phyloP scores from a whole-genome alignment of 2,329 filamentous ascomycete genomes.

The Chalaropsis thielavioides region DNA sequence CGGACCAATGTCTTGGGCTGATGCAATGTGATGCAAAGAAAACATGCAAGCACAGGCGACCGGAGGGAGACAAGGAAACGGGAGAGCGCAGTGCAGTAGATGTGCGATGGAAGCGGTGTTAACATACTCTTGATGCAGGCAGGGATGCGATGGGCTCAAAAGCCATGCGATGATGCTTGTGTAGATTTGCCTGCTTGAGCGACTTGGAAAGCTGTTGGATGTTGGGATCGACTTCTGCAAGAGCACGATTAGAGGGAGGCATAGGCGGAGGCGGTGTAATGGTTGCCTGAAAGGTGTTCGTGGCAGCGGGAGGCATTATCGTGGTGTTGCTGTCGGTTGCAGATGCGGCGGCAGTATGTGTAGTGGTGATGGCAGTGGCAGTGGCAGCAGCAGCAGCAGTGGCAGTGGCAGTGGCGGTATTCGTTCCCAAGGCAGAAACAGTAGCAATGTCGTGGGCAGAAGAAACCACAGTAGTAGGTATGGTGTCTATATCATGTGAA shows the following conservation, averaged over 20 bases:
- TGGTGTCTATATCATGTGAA: slow-evolving; percentile 8
- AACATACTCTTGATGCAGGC: slow-evolving; percentile 64
- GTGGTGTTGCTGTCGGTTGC: neutral
- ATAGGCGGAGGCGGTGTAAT: slow-evolving; percentile 13
- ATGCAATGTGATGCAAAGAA: neutral
- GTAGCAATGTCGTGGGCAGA: slow-evolving; percentile 1
- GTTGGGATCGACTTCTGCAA: slow-evolving; percentile 5
- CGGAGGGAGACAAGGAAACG: neutral
- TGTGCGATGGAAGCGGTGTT: slow-evolving; percentile 9
- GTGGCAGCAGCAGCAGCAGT: too few species aligned
- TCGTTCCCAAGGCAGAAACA: neutral
- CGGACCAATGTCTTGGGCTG: neutral
- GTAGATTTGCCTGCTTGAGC: slow-evolving; percentile 15
- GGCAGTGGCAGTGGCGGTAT: neutral
- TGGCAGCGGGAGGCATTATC: neutral
- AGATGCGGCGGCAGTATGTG: neutral
- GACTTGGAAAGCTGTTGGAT: slow-evolving; percentile 13
- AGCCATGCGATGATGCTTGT: slow-evolving; percentile 23
- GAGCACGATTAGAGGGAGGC: neutral
- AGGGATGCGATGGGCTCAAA: slow-evolving; percentile 77
- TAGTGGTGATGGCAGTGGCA: neutral
- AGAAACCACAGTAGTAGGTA: slow-evolving; percentile 2
- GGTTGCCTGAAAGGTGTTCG: slow-evolving; percentile 12
- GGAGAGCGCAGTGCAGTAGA: slow-evolving; percentile 6
- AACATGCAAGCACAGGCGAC: slow-evolving; percentile 1